Base-by-base conservation (phyloP, 176 grass and related monocot species). In the Aegilops bicornis region DNA sequence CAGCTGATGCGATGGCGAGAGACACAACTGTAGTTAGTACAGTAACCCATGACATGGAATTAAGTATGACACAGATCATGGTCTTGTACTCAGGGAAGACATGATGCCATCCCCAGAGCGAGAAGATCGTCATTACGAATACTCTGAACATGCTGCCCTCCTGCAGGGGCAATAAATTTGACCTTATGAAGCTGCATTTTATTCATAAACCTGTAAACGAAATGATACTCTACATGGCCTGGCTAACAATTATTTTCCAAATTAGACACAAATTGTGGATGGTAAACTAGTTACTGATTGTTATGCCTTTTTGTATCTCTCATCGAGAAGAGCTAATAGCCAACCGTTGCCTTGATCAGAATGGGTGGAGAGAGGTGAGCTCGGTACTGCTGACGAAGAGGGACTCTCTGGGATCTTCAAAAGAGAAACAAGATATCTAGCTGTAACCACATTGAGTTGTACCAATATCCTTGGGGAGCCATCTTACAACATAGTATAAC, bases 1-100 rank as follows among this genome's bases (percentile, higher is more conserved):
- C 59, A 75, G 81, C n/a, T 76, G 68, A 79, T 39, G 76, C 3
- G 10, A 76, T n/a, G 58, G 19, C 3, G 89, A 81, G 60, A 85
- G 61, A 85, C 58, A 75, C n/a, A n/a, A n/a, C n/a, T 35, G 76
- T 79, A 25, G 73, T 33, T 40, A 85, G 71, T 42, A 76, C 65
- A 48, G 82, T 85, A 80, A 87, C 23, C 86, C 89, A 91, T 59
- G 89, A 85, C 77, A 88, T 85, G 64, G 76, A 84, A 68, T 81
- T 85, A 35, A 88, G 86, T 61, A 88, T 85, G 47, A 69, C 19
- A 7, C 33, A 39, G 68, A 80, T 8, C 32, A 76, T 77, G 63
- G 13, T 81, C 35, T 61, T 88, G 86, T 74, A 70, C 43, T 91
- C 64, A 43, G 89, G 86, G 61, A 85, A 63, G 61, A 85, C 58